phyloP scores from a whole-genome alignment of 257 asterid species.

The Primulina eburnea region DNA sequence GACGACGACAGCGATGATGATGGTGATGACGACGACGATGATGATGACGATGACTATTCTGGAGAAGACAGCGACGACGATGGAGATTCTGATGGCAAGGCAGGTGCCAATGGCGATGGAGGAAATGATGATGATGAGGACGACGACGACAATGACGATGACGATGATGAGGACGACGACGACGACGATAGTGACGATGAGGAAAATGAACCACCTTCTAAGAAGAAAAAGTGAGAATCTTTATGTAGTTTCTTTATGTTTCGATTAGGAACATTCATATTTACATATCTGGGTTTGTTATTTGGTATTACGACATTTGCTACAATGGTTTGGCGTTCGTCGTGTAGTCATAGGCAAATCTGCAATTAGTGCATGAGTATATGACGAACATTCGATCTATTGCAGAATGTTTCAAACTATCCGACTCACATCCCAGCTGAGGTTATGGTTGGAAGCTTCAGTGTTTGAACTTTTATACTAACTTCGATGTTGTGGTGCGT shows the following conservation, averaged over 20 bases:
- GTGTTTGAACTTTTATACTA: too few relatives aligned
- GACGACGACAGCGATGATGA: neutral
- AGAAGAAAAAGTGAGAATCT: neutral
- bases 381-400: neutral
- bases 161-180: neutral
- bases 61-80: neutral
- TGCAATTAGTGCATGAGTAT: neutral
- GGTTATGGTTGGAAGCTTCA: too few relatives aligned
- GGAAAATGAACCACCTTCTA: neutral
- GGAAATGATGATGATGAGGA: neutral
- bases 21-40: neutral
- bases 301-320: neutral
- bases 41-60: neutral
- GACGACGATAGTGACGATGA: neutral
- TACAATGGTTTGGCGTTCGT: neutral
- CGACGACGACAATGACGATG: neutral
- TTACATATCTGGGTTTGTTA: neutral
- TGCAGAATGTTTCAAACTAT: neutral
- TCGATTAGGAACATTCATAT: neutral
- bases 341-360: neutral
- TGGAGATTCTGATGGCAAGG: neutral
- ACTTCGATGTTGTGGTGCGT: too few relatives aligned
- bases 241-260: neutral
- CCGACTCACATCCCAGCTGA: neutral
- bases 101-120: neutral